phyloP scores from a whole-genome alignment of 2,329 filamentous ascomycete species.

The Dendryphion nanum region DNA sequence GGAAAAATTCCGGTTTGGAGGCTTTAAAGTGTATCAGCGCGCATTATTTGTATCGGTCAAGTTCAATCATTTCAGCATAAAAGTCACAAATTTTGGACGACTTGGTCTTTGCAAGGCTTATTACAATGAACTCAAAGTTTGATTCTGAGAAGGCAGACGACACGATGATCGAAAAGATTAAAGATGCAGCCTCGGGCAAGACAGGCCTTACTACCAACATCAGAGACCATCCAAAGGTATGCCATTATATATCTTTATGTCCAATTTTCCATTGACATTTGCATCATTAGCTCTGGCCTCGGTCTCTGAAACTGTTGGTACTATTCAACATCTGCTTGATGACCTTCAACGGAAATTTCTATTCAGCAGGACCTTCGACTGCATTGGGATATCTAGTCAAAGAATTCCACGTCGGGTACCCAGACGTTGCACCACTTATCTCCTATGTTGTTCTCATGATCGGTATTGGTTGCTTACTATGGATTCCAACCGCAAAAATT shows the following conservation, averaged over 20 bases:
- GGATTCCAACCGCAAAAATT: neutral
- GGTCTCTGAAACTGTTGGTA: too few relatives aligned
- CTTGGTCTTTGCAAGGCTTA: too few relatives aligned
- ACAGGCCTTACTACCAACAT: neutral
- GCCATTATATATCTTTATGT: neutral
- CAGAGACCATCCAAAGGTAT: neutral
- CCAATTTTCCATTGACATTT: too few relatives aligned
- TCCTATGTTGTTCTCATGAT: neutral
- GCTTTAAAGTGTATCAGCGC: too few relatives aligned
- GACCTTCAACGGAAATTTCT: neutral
- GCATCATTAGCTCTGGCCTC: too few relatives aligned
- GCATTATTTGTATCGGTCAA: too few relatives aligned
- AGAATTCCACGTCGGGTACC: neutral
- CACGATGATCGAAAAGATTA: neutral
- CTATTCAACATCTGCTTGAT: too few relatives aligned
- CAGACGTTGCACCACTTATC: neutral
- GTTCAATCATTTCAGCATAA: too few relatives aligned
- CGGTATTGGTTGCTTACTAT: neutral
- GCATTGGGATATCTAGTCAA: neutral
- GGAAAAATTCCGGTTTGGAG: too few relatives aligned
- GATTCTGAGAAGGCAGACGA: neutral
- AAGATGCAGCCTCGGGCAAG: neutral
- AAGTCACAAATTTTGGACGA: too few relatives aligned
- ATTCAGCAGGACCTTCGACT: neutral
- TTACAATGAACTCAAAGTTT: neutral